These are phyloP conservation scores for Tylopilus vinaceipallidus DNA, from an alignment of 768 basidiomycete species.

Conservation along the genomic window DNA sequence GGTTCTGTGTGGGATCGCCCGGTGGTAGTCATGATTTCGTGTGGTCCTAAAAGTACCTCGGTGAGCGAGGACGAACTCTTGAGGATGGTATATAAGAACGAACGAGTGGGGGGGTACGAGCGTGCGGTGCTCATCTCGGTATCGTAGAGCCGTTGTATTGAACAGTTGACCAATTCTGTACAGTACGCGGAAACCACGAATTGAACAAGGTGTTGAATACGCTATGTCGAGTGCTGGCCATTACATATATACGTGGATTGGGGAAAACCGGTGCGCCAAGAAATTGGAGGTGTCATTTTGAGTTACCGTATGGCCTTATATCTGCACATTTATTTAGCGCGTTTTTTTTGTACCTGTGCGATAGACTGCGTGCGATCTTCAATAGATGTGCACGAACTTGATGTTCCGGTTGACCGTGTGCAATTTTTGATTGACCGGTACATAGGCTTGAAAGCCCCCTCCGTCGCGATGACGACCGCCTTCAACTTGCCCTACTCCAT, in stretches of 20 bases:
- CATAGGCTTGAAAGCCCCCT: too few species aligned
- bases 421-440: too few species aligned
- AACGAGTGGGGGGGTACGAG: constrained; percentile 10
- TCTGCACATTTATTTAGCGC: too few species aligned
- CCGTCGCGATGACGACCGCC: too few species aligned
- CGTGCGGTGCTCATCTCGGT: constrained; percentile 10
- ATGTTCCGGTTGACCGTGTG: too few species aligned
- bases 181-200: constrained; percentile 4
- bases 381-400: too few species aligned
- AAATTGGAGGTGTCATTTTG: too few species aligned
- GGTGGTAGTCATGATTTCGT: constrained; percentile 10
- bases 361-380: too few species aligned
- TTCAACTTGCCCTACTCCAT: too few species aligned
- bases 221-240: neutral
- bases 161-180: neutral
- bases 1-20: constrained; percentile 22
- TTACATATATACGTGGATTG: constrained; percentile 1
- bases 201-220: neutral
- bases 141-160: neutral
- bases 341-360: too few species aligned
- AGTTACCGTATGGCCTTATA: too few species aligned
- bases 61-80: neutral
- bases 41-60: constrained; percentile 5
- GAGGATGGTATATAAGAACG: neutral
- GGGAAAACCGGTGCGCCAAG: constrained; percentile 17